Conservation (phyloP, 1,284 basidiomycete species). For the Ceratobasidium sp. region DNA sequence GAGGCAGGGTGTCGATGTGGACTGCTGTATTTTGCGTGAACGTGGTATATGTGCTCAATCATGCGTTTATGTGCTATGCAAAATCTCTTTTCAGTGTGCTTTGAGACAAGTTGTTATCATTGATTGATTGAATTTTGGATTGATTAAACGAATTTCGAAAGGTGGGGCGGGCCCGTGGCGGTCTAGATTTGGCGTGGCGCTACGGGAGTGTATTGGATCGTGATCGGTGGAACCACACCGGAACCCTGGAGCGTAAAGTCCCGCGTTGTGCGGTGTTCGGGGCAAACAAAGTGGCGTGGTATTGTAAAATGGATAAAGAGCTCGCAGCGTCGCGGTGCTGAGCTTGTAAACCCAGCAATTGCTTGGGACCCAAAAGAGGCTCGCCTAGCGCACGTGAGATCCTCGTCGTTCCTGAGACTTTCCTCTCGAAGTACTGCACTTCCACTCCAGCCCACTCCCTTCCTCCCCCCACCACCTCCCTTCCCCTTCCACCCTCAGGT, state of each 20-base stretch:
- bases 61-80: constrained; percentile 34
- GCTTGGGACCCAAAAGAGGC: constrained; percentile 23
- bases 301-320: constrained; percentile 3
- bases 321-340: too few species aligned
- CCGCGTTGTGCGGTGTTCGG: too few species aligned
- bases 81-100: neutral
- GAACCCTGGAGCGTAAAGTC: too few species aligned
- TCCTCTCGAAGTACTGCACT: neutral
- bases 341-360: too few species aligned
- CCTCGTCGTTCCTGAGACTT: constrained; percentile 19
- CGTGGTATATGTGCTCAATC: constrained; percentile 22
- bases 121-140: too few species aligned
- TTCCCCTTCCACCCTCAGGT: neutral
- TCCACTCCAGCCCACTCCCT: neutral
- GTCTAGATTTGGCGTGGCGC: too few species aligned
- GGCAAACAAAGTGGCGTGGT: neutral
- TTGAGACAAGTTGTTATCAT: too few species aligned
- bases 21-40: constrained; percentile 8
- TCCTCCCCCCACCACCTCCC: neutral
- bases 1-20: constrained; percentile 1
- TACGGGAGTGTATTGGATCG: too few species aligned
- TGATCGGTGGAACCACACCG: too few species aligned
- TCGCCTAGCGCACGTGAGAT: constrained; percentile 29
- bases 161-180: too few species aligned
- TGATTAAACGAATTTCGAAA: too few species aligned